Percentiles rank a stretch among this genome's conserved stretches.
These are phyloP conservation scores for Berberis thunbergii DNA, from an alignment of 164 flowering plant species.

Conservation along the genomic window DNA sequence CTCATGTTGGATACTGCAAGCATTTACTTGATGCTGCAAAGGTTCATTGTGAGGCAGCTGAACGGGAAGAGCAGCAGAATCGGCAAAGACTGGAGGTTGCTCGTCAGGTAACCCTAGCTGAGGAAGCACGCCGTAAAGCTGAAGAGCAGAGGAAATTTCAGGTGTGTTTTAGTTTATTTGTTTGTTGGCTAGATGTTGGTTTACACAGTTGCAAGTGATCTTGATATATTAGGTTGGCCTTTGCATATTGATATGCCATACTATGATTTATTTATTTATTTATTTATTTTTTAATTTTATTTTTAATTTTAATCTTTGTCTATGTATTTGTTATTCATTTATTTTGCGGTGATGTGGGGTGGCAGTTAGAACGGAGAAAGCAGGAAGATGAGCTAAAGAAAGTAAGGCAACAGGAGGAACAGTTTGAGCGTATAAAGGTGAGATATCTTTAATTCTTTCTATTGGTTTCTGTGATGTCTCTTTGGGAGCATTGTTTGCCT, in stretches of 20 bases:
- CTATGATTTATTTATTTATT: background rate
- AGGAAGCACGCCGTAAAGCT: slow-evolving; percentile 88
- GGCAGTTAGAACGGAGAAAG: slow-evolving; percentile 83
- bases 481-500: background rate
- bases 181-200: background rate
- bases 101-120: slow-evolving; percentile 77
- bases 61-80: slow-evolving; percentile 77
- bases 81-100: slow-evolving; percentile 78
- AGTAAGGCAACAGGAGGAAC: slow-evolving; percentile 74
- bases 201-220: background rate
- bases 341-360: slow-evolving; percentile 1
- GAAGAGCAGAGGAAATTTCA: slow-evolving; percentile 85
- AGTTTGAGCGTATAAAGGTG: slow-evolving; percentile 80
- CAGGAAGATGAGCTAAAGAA: slow-evolving; percentile 86
- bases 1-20: slow-evolving; percentile 92
- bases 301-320: background rate
- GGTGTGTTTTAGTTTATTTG: slow-evolving; percentile 26
- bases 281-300: background rate
- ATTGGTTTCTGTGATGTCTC: background rate
- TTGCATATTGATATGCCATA: background rate
- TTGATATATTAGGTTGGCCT: background rate
- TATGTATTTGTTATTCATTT: background rate
- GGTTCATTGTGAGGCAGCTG: slow-evolving; percentile 90
- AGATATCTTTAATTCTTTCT: background rate
- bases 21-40: slow-evolving; percentile 87